Evolutionary conservation across 1,139 yeast genomes (phyloP), one percentile per base, ranked within the genome.

Genomic region (Blastobotrys illinoisensis): DNA sequence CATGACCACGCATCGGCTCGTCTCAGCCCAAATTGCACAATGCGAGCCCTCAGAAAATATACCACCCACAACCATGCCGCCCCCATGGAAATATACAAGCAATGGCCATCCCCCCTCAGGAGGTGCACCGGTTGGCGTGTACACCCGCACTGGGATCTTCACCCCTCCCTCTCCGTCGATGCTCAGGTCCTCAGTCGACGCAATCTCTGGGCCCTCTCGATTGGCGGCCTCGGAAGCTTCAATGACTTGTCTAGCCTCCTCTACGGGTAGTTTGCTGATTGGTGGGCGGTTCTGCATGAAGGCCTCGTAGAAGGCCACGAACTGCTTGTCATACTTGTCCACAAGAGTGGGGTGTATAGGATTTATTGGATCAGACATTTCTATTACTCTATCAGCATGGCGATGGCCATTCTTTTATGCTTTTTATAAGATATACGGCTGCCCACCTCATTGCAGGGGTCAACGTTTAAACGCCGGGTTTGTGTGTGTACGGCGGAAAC

Each of bases 51-150:
- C 57, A 21, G 49, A 24, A 6, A 19, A n/a, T 3, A 49, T 7
- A 14, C 49, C 40, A 14, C 57, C 57, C 9, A 54, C 19, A 3
- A 46, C 50, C 50, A 50, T 52, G 13, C 57, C 57, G 13, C 57
- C 57, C 19, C 55, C 57, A 23, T 54, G 57, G 23, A 47, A 47
- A 20, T 52, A 49, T 14, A 46, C 18, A 16, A 52, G 48, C 44
- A 46, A 13, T 5, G 57, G 57, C 54, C 55, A 54, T 6, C 57
- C 57, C 4, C 26, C 53, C 11, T 18, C 20, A n/a, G 57, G 57
- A 6, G 6, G 11, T 1, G 46, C 16, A 4, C 57, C 55, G 7
- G 28, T 47, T 9, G 54, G 54, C 18, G 46, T 48, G 14, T 36
- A 52, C 18, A 48, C 32, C n/a, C 52, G 36, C 43, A 28, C 52